Evolutionary conservation across 768 basidiomycete genomes (phyloP), one percentile per base, ranked within the genome.

Genomic region (Boletus insuetus): DNA sequence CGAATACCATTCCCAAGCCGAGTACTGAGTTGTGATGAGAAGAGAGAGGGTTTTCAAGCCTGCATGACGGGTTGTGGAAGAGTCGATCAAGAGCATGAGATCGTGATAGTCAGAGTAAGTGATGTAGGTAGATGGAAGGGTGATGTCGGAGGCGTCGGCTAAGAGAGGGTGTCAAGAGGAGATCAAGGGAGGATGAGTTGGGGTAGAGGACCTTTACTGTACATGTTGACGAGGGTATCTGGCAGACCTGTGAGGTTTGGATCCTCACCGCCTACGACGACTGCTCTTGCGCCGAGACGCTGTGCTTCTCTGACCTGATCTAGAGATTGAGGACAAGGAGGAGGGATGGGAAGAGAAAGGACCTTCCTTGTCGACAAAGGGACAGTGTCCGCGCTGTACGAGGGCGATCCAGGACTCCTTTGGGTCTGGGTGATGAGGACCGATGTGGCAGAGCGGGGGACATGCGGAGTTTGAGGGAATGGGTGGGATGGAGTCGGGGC

Each of bases 1-100:
- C 90, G 89, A 92, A 67, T 92, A 93, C 91, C 93, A 95, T 66
- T 94, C 91, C 86, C 91, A 94, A 41, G 86, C 82, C 14, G 88
- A 86, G 65, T 86, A 88, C 58, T 90, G 87, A 6, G 87, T 84
- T 14, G 82, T 89, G 63, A 93, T 86, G 54, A 87, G 75, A 24
- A 93, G 73, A 2, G 89, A 88, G 29, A 93, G 78, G 0, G 91
- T 92, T 41, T 77, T 80, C 46, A 91, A 64, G 40, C 89, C 90
- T 37, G 85, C 84, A 64, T 92, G 88, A 20, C 89, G 87, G 4
- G 88, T 87, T 55, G 91, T 91, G 37, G 88, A 91, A 26, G 80
- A 72, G 22, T 78, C 72, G 55, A 95, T 89, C 54, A 94, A 75
- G n/a, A 78, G 73, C 52, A 77, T 79, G 26, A 98, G 78, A 44